Percentiles rank a stretch among this genome's conserved stretches.
Evolutionary conservation across 1,284 basidiomycete species (phyloP).

Genomic region (Melampsora americana): DNA sequence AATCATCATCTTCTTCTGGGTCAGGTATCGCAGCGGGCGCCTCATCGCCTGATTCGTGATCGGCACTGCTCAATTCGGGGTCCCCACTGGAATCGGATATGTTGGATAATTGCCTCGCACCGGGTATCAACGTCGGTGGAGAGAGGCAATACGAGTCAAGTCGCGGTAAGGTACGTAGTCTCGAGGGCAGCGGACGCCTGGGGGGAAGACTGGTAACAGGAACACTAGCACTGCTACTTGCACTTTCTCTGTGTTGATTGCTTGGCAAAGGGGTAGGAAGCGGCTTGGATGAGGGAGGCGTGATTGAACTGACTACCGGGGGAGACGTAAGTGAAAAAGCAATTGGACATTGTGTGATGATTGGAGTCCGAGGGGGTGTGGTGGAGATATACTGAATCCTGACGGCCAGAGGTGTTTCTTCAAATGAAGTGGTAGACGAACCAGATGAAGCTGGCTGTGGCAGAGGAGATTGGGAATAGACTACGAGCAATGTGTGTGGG

Average conservation of each 20-base stretch:
- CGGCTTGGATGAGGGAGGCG: neutral
- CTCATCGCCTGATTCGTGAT: neutral
- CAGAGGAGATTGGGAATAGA: too few relatives aligned
- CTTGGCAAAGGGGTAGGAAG: neutral
- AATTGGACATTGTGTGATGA: too few relatives aligned
- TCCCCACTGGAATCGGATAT: conserved; percentile 4
- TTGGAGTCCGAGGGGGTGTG: too few relatives aligned
- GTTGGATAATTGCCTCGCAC: neutral
- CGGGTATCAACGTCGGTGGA: neutral
- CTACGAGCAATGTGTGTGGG: too few relatives aligned
- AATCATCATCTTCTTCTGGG: neutral
- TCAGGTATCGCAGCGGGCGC: neutral
- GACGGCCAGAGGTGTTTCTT: too few relatives aligned
- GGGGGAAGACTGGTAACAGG: neutral
- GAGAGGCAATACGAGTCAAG: conserved; percentile 3
- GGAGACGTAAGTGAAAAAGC: too few relatives aligned
- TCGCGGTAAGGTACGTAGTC: neutral
- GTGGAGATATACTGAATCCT: too few relatives aligned
- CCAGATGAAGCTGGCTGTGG: too few relatives aligned
- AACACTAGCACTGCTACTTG: too few relatives aligned
- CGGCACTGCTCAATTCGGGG: neutral
- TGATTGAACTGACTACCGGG: too few relatives aligned
- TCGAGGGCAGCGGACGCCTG: neutral
- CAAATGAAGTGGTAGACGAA: too few relatives aligned
- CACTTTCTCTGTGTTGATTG: neutral